These are phyloP conservation scores for Meyerozyma athensensis DNA, from an alignment of 1,139 yeast species.

Conservation along the genomic window DNA sequence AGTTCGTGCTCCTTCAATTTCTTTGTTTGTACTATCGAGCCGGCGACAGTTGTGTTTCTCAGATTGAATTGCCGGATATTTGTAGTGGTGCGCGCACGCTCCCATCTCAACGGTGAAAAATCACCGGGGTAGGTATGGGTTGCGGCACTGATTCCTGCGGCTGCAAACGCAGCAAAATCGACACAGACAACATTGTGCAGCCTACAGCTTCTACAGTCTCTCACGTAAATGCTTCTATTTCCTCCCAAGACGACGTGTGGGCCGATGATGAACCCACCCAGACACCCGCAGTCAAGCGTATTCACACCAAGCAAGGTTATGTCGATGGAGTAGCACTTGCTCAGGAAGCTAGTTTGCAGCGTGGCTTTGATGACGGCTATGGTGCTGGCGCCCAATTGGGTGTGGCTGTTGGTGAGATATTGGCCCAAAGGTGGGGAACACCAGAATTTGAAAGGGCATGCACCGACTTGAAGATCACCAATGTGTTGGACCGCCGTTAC, in stretches of 20 bases:
- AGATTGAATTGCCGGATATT: background rate
- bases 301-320: slow-evolving; percentile 81
- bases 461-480: slow-evolving; percentile 47
- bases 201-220: too few relatives aligned
- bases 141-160: background rate
- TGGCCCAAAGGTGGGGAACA: slow-evolving; percentile 39
- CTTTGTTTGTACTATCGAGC: background rate
- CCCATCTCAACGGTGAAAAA: background rate
- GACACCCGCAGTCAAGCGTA: slow-evolving; percentile 36
- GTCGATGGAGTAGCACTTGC: slow-evolving; percentile 73
- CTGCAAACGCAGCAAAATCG: background rate
- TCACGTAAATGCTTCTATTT: background rate
- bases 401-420: slow-evolving; percentile 54
- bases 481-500: slow-evolving; percentile 44
- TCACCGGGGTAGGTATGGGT: background rate
- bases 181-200: background rate
- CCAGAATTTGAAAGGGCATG: slow-evolving; percentile 31
- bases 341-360: slow-evolving; percentile 66
- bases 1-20: too few relatives aligned
- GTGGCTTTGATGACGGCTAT: slow-evolving; percentile 78
- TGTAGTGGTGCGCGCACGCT: slow-evolving; percentile 1
- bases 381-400: slow-evolving; percentile 75
- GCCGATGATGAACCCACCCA: slow-evolving; percentile 11
- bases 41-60: background rate
- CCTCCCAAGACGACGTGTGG: slow-evolving; percentile 28